These are phyloP conservation scores for Ceratocystis smalleyi DNA, from an alignment of 2,329 filamentous ascomycete genomes.

Conservation along the genomic window DNA sequence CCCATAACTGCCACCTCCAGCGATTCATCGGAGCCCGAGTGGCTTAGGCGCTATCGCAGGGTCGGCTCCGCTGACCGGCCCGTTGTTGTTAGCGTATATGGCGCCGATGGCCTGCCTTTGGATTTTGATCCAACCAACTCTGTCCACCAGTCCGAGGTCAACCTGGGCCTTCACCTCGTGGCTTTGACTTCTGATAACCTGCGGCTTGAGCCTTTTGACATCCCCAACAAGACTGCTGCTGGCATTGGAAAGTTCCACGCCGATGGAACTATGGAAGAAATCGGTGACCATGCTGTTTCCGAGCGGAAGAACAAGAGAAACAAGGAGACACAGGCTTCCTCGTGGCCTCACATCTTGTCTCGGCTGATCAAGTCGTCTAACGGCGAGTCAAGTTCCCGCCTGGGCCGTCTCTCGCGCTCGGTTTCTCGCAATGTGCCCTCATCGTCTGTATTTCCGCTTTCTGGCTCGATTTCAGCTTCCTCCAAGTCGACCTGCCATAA, in stretches of 20 bases:
- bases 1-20: not conserved
- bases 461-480: not conserved
- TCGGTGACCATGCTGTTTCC: not conserved
- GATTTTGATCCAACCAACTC: conserved; percentile 10
- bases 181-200: conserved; percentile 7
- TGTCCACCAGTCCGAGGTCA: not conserved
- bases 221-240: not conserved
- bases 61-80: not conserved
- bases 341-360: conserved; percentile 11
- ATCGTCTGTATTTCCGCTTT: not conserved
- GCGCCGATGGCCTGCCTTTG: not conserved
- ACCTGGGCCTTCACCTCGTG: conserved; percentile 3
- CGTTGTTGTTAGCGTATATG: conserved; percentile 9
- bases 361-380: conserved; percentile 4
- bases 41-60: conserved; percentile 11
- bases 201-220: conserved; percentile 4
- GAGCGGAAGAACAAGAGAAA: not conserved
- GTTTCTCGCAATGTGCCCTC: not conserved
- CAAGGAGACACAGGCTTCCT: not conserved
- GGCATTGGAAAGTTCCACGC: conserved; percentile 2
- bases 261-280: not conserved
- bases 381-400: not conserved
- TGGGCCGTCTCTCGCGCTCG: not conserved
- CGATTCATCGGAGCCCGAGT: conserved; percentile 2
- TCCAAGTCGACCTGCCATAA: conserved; percentile 3